Base-by-base conservation (phyloP, 345 rosid species). In the Gossypium mustelinum region DNA sequence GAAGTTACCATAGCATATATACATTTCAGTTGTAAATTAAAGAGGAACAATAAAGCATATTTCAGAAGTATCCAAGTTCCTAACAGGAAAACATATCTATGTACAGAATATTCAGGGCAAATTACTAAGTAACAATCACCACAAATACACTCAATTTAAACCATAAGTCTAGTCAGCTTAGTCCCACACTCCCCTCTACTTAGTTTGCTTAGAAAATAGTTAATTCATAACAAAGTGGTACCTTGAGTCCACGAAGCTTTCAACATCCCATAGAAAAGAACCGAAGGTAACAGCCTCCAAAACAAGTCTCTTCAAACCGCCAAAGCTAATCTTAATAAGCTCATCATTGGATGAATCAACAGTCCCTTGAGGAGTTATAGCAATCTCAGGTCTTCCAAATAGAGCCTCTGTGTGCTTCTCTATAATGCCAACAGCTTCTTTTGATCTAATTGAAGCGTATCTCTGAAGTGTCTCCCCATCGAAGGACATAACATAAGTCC, bases 231-330 rank as follows among this genome's bases (percentile, higher is more conserved):
- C 97, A 59, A 95, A 95, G 68, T 85, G 96, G 82, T 95, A 95
- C 92, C 98, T 93, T 1, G 97, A 87, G 77, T 93, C 99, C 55
- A 95, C 97, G 70, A 84, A 87, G 84, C 64, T 60, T 60, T 60
- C 64, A 60, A 60, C 64, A 27, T 60, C 64, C 64, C 64, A 60
- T 27, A 60, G 64, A 27, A 60, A 60, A 25, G 64, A 60, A 25
- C 64, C 64, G 27, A 60, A 60, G 2, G 64, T 27, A 45, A 95
- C 96, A 10, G 98, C 99, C 81, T 95, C 99, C 86, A 95, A 75
- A 62, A 91, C 93, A 16, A 95, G 94, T 76, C 94, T 89, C 90
- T 87, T 87, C 90, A 95, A 81, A 58, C 94, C 93, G 55, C 89
- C 92, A 43, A 93, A 91, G 88, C 98, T 95, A 74, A 93, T 91